phyloP scores from a whole-genome alignment of 257 asterid genomes.

The Solanum ossicruentum region DNA sequence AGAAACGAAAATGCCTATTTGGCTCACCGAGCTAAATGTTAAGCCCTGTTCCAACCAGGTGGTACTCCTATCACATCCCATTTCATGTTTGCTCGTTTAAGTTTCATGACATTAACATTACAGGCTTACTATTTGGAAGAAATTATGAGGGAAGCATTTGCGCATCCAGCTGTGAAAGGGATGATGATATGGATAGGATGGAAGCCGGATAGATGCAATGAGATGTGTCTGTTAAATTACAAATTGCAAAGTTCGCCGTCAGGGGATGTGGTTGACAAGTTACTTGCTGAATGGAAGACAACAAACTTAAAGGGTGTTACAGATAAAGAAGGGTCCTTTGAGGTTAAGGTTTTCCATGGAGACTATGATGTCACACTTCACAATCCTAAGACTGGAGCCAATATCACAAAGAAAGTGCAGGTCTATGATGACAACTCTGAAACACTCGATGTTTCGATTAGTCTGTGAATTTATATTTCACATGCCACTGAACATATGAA shows the following conservation, averaged over 20 bases:
- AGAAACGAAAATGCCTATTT: constrained; percentile 31
- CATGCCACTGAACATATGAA: background rate
- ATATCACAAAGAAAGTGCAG: constrained; percentile 1
- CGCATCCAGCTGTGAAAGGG: constrained; percentile 57
- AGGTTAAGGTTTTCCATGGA: constrained; percentile 24
- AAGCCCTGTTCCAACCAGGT: constrained; percentile 27
- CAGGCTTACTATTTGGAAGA: constrained; percentile 25
- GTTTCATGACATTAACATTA: background rate
- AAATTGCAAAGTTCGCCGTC: constrained; percentile 21
- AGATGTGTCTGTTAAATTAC: constrained; percentile 32
- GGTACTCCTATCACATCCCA: background rate
- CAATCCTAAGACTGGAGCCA: constrained; percentile 7
- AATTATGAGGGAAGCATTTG: constrained; percentile 34
- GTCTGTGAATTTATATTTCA: background rate
- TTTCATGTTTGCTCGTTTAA: background rate
- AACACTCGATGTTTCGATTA: background rate
- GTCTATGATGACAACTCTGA: constrained; percentile 3
- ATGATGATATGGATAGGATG: constrained; percentile 47
- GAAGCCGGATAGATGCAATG: constrained; percentile 29
- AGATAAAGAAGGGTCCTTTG: constrained; percentile 12
- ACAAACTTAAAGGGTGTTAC: constrained; percentile 17
- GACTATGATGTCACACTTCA: constrained; percentile 18
- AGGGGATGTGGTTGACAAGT: constrained; percentile 40
- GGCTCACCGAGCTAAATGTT: constrained; percentile 45
- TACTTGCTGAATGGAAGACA: constrained; percentile 37